A percentile compares a stretch with the other conserved stretches of the same genome.
Evolutionary conservation across 352 stramenopile genomes (phyloP).

Genomic region (Plasmopara viticola): DNA sequence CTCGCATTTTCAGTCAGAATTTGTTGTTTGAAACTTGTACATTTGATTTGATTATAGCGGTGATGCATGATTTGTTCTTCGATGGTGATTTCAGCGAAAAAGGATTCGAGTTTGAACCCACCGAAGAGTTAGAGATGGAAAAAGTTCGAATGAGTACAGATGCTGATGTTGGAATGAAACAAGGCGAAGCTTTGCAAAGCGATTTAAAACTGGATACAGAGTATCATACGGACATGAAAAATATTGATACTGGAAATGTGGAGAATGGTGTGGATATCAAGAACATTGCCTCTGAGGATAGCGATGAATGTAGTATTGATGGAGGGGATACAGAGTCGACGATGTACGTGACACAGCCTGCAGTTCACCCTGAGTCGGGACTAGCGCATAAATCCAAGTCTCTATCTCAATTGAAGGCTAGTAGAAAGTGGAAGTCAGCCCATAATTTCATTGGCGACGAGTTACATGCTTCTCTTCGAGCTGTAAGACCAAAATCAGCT

Average conservation of each 20-base stretch:
- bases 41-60: conserved; percentile 48
- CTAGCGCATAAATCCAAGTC: conserved; percentile 8
- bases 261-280: not conserved
- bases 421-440: not conserved
- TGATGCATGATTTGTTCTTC: conserved; percentile 67
- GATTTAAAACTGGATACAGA: not conserved
- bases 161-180: not conserved
- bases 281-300: not conserved
- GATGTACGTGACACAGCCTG: too few relatives aligned
- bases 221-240: not conserved
- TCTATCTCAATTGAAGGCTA: not conserved
- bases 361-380: conserved; percentile 4
- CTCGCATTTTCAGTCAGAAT: conserved; percentile 58
- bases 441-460: not conserved
- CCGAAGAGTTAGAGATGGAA: conserved; percentile 2
- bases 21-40: conserved; percentile 58
- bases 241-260: not conserved
- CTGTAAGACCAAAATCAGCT: conserved; percentile 15
- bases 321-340: not conserved
- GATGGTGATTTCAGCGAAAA: conserved; percentile 30
- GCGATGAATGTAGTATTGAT: not conserved
- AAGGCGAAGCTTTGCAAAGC: not conserved
- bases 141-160: conserved; percentile 3
- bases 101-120: conserved; percentile 5
- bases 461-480: conserved; percentile 3